Evolutionary conservation across 176 grass and related monocot genomes (phyloP).

Genomic region (Eleusine indica): DNA sequence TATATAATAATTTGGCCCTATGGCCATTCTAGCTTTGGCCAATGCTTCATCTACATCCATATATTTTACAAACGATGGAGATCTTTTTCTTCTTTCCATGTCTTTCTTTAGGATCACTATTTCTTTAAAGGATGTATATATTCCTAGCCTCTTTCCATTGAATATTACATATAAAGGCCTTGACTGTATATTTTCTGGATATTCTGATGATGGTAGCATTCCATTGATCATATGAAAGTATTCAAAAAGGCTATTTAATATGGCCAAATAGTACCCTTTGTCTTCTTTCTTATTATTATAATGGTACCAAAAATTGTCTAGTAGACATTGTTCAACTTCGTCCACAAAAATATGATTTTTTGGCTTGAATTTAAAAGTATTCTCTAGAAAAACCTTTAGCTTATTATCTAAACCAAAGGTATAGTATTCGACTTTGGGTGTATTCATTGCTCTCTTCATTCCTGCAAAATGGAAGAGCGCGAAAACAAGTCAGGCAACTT

Average conservation of each 20-base stretch:
- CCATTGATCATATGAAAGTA: not conserved
- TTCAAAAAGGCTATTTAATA: not conserved
- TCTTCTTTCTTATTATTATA: not conserved
- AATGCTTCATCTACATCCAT: not conserved
- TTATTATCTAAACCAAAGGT: not conserved
- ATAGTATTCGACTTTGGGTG: not conserved
- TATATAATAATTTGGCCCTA: not conserved
- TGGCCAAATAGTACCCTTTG: not conserved
- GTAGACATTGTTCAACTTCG: not conserved
- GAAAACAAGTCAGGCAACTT: no score
- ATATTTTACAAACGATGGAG: not conserved
- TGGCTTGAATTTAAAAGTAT: not conserved
- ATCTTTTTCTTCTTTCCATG: not conserved
- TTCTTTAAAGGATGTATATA: not conserved
- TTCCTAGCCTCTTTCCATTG: not conserved
- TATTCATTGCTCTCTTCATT: no score
- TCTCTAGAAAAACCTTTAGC: not conserved
- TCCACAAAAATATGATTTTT: not conserved
- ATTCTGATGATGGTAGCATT: not conserved
- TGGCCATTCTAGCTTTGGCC: not conserved
- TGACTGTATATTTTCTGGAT: not conserved
- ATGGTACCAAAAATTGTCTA: not conserved
- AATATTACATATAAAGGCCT: not conserved
- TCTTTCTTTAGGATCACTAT: not conserved
- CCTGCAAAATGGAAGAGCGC: no score